These are phyloP conservation scores for Laguncularia racemosa DNA, from an alignment of 345 rosid species.

Conservation along the genomic window DNA sequence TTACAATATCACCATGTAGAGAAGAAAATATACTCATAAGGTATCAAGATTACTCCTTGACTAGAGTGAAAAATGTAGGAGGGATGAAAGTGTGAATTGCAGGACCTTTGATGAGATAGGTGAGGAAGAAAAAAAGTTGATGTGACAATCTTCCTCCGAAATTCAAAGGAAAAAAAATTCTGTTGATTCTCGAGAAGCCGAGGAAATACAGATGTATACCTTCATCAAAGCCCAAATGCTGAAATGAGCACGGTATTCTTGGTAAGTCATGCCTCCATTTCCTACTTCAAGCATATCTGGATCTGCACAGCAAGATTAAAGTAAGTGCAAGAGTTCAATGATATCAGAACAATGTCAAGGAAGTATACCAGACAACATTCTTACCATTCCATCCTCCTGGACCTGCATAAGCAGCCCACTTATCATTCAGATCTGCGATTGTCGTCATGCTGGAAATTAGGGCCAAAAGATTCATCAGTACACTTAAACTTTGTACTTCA, in stretches of 20 bases:
- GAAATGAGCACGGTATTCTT: slow-evolving; percentile 86
- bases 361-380: neutral
- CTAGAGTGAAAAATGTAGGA: no score
- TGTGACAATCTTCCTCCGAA: no score
- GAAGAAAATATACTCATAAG: no score
- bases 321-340: slow-evolving; percentile 4
- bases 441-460: slow-evolving; percentile 60
- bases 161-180: no score
- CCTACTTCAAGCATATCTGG: slow-evolving; percentile 99
- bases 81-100: no score
- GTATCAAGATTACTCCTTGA: no score
- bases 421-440: slow-evolving; percentile 86
- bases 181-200: neutral
- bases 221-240: slow-evolving; percentile 99
- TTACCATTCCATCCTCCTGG: slow-evolving; percentile 99
- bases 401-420: slow-evolving; percentile 97
- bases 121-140: neutral
- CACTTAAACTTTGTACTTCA: no score
- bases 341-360: slow-evolving; percentile 3
- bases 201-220: slow-evolving; percentile 25
- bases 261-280: slow-evolving; percentile 87
- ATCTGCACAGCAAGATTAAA: slow-evolving; percentile 33
- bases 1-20: no score
- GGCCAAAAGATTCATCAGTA: no score
- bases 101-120: neutral